Percentiles rank a stretch among this genome's conserved stretches.
Evolutionary conservation across 2,329 filamentous ascomycete species (phyloP).

Genomic region (Conoideocrella luteorostrata): DNA sequence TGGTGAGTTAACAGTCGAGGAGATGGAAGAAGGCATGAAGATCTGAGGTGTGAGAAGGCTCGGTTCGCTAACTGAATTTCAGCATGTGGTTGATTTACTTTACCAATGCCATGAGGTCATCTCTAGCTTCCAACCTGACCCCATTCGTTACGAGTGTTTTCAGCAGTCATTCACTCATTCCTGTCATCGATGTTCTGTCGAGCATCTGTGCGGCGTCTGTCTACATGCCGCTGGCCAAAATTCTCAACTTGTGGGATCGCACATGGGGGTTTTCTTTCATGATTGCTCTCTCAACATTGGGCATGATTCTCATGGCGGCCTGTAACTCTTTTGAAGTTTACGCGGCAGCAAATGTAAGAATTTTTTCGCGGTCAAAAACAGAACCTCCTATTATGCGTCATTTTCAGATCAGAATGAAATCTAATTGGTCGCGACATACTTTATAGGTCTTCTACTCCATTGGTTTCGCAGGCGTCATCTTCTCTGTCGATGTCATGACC

Average conservation of each 20-base stretch:
- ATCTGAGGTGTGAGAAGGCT: not conserved
- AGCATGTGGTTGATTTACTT: not conserved
- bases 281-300: conserved; percentile 38
- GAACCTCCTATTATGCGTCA: no score
- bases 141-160: conserved; percentile 34
- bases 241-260: conserved; percentile 58
- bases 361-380: no score
- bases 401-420: no score
- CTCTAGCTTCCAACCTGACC: not conserved
- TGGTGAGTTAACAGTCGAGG: no score
- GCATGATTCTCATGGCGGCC: conserved; percentile 55
- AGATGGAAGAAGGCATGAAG: not conserved
- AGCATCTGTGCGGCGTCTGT: conserved; percentile 49
- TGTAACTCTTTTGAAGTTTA: conserved; percentile 37
- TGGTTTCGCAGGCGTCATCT: conserved; percentile 53
- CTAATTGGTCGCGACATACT: not conserved
- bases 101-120: not conserved
- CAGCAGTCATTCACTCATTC: conserved; percentile 45
- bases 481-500: conserved; percentile 57
- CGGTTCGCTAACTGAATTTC: no score
- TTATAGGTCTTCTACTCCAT: conserved; percentile 53
- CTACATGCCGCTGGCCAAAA: conserved; percentile 56
- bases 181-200: conserved; percentile 47
- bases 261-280: conserved; percentile 53
- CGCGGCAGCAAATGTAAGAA: conserved; percentile 44